phyloP scores from a whole-genome alignment of 805 yeast species.

The Lipomyces yamanashiensis region DNA sequence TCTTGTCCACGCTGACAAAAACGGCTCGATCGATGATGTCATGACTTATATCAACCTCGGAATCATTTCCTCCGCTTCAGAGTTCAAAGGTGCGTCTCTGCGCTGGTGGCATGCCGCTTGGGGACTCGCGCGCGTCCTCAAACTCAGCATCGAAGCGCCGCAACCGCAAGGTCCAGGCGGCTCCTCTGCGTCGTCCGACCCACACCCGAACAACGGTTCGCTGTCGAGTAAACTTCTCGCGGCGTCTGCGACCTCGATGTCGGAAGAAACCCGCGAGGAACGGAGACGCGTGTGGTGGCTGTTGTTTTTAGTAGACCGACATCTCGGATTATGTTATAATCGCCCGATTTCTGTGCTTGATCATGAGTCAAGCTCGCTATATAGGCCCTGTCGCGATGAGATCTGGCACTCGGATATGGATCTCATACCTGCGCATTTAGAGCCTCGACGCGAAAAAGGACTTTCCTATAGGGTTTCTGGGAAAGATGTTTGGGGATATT shows the following conservation, averaged over 20 bases:
- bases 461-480: slow-evolving; percentile 41
- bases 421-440: slow-evolving; percentile 44
- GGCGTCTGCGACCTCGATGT: neutral
- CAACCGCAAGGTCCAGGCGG: slow-evolving; percentile 8
- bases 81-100: slow-evolving; percentile 43
- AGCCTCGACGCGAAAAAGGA: slow-evolving; percentile 42
- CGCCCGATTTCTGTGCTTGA: slow-evolving; percentile 45
- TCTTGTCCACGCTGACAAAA: slow-evolving; percentile 38
- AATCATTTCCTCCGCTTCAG: slow-evolving; percentile 44
- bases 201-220: neutral
- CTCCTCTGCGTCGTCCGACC: neutral
- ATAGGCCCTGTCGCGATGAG: slow-evolving; percentile 46
- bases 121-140: slow-evolving; percentile 43
- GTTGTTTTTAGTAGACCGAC: slow-evolving; percentile 49
- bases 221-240: slow-evolving; percentile 1
- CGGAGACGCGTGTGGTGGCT: slow-evolving; percentile 52
- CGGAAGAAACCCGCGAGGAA: slow-evolving; percentile 47
- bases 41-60: slow-evolving; percentile 44
- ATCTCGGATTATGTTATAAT: slow-evolving; percentile 49
- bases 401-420: slow-evolving; percentile 43
- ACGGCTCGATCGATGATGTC: slow-evolving; percentile 42
- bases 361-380: slow-evolving; percentile 43
- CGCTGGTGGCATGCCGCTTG: slow-evolving; percentile 45
- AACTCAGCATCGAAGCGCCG: slow-evolving; percentile 41
- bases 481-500: slow-evolving; percentile 49